Conservation (phyloP, 2,329 filamentous ascomycete genomes). For the Thelonectria discophora region DNA sequence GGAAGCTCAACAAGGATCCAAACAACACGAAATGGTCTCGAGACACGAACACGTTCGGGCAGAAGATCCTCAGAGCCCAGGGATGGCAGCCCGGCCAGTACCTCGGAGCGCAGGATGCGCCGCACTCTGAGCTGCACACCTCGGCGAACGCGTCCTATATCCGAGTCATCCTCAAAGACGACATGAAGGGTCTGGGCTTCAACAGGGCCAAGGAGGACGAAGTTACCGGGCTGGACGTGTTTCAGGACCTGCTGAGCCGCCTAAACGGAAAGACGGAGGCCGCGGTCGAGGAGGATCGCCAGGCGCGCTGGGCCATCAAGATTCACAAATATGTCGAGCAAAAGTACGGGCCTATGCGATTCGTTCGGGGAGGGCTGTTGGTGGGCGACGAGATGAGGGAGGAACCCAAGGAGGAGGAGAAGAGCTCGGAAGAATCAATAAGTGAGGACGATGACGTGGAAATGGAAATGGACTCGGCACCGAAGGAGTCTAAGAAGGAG, state of each 20-base stretch:
- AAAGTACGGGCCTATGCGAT: slow-evolving; percentile 83
- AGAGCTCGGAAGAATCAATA: slow-evolving; percentile 24
- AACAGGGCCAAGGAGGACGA: slow-evolving; percentile 77
- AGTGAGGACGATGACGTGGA: slow-evolving; percentile 25
- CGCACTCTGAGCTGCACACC: slow-evolving; percentile 79
- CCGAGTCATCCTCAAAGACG: slow-evolving; percentile 85
- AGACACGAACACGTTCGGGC: slow-evolving; percentile 84
- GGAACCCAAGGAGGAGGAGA: slow-evolving; percentile 31
- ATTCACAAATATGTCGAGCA: slow-evolving; percentile 77
- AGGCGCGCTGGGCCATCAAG: slow-evolving; percentile 73
- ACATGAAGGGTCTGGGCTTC: slow-evolving; percentile 89
- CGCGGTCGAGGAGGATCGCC: slow-evolving; percentile 75
- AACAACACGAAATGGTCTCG: slow-evolving; percentile 96
- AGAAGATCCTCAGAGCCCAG: slow-evolving; percentile 86
- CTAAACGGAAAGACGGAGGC: slow-evolving; percentile 87
- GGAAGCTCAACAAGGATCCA: slow-evolving; percentile 87
- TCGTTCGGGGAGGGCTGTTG: slow-evolving; percentile 83
- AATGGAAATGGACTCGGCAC: slow-evolving; percentile 34
- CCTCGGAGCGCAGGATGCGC: slow-evolving; percentile 79
- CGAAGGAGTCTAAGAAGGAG: slow-evolving; percentile 49
- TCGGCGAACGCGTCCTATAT: slow-evolving; percentile 87
- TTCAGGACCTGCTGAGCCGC: slow-evolving; percentile 85
- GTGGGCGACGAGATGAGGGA: slow-evolving; percentile 65
- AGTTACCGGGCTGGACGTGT: slow-evolving; percentile 85
- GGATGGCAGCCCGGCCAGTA: slow-evolving; percentile 90